Evolutionary conservation across 2,329 filamentous ascomycete species (phyloP), one percentile per base, ranked within the genome.

Genomic region (Colletotrichum melonis): DNA sequence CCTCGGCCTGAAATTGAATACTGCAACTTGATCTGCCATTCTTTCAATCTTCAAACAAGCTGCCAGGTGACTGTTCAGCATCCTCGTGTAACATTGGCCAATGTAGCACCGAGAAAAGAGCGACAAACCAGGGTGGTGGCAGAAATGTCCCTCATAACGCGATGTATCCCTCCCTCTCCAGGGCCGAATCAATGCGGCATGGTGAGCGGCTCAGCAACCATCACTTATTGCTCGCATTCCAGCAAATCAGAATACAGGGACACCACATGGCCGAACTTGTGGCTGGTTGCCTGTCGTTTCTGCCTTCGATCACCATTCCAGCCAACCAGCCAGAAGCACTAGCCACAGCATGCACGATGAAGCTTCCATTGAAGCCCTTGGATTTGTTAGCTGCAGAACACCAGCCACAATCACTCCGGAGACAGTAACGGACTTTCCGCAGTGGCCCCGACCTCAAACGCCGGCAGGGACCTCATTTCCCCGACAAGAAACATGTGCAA

Each of bases 101-200:
- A 42, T n/a, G 28, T 63, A 54, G 49, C 52, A 54, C 69, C 69
- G 65, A 72, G 38, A 32, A 72, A 54, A 63, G 52, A 69, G 69
- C 69, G 65, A 42, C 22, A 30, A 30, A 63, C 66, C 49, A 54
- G 54, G 57, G 59, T 63, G 30, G 32, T 28, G 52, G 58, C 52
- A 58, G 65, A 30, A 65, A 52, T 22, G 49, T 57, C 4, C n/a
- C 22, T 42, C 16, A 42, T 49, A 32, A 22, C 19, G n/a, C 35
- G 42, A 72, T 32, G 16, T 55, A 60, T 54, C 54, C 49, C 32
- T 35, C 16, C 32, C 28, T 52, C 22, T 57, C 62, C 38, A 65
- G 28, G 49, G 46, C 49, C 49, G 52, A 67, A 22, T 35, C 49
- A 28, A 12, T 11, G 38, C 49, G 30, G 63, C 11, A 55, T 52